A percentile compares a stretch with the other conserved stretches of the same genome.
Evolutionary conservation across 768 basidiomycete genomes (phyloP).

Genomic region (Xerocomellus intermedius): DNA sequence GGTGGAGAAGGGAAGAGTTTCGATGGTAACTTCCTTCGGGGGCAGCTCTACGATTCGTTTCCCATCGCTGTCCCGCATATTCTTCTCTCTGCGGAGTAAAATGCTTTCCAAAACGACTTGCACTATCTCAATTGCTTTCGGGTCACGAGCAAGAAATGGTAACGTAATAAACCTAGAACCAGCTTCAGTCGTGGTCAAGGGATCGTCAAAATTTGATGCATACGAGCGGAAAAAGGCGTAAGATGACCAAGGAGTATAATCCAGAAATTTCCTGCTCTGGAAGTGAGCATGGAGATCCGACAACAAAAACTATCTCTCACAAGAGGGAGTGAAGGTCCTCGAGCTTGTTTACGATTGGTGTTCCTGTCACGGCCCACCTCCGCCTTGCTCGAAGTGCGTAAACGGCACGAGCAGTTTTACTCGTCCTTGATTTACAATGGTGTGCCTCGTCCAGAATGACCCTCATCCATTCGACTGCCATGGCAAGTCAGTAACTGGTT

Average conservation of each 20-base stretch:
- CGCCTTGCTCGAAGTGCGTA: slow-evolving; percentile 78
- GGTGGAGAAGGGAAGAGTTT: slow-evolving; percentile 76
- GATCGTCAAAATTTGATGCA: slow-evolving; percentile 23
- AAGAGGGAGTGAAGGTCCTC: slow-evolving; percentile 90
- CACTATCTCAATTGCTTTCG: slow-evolving; percentile 91
- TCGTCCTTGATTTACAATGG: slow-evolving; percentile 85
- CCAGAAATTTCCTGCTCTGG: slow-evolving; percentile 65
- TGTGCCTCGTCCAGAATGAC: slow-evolving; percentile 94
- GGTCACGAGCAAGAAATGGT: slow-evolving; percentile 88
- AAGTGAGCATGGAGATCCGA: slow-evolving; percentile 29
- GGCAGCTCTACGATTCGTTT: slow-evolving; percentile 88
- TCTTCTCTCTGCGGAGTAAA: slow-evolving; percentile 88
- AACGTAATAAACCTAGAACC: slow-evolving; percentile 75
- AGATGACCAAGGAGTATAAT: slow-evolving; percentile 78
- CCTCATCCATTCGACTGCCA: slow-evolving; percentile 73
- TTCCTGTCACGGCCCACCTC: slow-evolving; percentile 92
- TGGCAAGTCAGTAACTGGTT: slow-evolving; percentile 6
- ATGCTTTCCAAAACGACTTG: slow-evolving; percentile 91
- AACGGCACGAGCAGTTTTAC: slow-evolving; percentile 85
- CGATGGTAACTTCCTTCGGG: slow-evolving; percentile 72
- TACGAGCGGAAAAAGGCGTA: slow-evolving; percentile 88
- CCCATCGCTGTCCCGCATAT: slow-evolving; percentile 84
- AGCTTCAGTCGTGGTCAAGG: neutral
- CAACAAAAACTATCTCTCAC: slow-evolving; percentile 48
- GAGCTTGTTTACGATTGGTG: slow-evolving; percentile 92